A percentile compares a stretch with the other conserved stretches of the same genome.
phyloP scores from a whole-genome alignment of 768 basidiomycete species.

The Guyanaporus albipodus region DNA sequence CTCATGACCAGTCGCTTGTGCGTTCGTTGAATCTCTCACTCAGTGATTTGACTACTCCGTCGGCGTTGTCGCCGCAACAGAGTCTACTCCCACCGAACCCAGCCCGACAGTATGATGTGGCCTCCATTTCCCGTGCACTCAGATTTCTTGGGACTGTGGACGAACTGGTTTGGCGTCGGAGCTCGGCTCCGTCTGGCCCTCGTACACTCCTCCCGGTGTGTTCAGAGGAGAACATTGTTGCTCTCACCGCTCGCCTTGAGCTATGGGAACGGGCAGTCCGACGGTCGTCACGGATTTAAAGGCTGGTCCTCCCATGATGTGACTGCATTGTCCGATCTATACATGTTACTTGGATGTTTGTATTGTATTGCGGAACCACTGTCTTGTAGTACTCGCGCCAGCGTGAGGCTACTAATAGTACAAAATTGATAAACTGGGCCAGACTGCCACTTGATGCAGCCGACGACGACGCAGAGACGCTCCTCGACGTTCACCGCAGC shows the following conservation, averaged over 20 bases:
- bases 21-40: constrained; percentile 14
- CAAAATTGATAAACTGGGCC: constrained; percentile 9
- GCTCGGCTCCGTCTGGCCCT: constrained; percentile 6
- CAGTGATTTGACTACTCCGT: background rate
- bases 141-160: constrained; percentile 26
- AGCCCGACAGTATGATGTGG: constrained; percentile 11
- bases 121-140: constrained; percentile 22
- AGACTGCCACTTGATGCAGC: no score
- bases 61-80: background rate
- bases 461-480: constrained; percentile 23
- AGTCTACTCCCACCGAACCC: background rate
- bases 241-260: constrained; percentile 24
- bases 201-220: constrained; percentile 12
- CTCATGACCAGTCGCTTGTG: constrained; percentile 8
- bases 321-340: no score
- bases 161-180: constrained; percentile 28
- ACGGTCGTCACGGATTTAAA: constrained; percentile 16
- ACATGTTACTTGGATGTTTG: background rate
- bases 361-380: background rate
- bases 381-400: no score
- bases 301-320: no score
- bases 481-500: constrained; percentile 23
- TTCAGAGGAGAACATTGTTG: constrained; percentile 24
- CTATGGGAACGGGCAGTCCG: constrained; percentile 29
- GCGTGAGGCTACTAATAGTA: no score